phyloP scores from a whole-genome alignment of 345 rosid genomes.

The Adansonia digitata region DNA sequence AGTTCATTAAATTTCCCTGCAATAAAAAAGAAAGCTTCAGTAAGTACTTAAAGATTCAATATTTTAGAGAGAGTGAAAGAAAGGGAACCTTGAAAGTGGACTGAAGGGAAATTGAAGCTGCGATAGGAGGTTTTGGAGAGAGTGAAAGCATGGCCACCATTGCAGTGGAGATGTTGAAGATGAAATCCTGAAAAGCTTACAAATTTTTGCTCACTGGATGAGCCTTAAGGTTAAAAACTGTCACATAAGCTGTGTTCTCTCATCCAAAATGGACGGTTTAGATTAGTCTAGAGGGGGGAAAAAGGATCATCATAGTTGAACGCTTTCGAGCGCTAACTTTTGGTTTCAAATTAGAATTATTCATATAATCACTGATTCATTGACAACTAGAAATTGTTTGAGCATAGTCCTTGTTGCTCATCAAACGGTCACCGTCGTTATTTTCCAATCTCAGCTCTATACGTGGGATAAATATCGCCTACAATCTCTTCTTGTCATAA shows the following conservation, averaged over 20 bases:
- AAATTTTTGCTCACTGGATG: neutral
- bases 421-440: too few species aligned
- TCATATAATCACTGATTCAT: too few species aligned
- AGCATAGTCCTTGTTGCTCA: too few species aligned
- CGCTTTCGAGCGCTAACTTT: too few species aligned
- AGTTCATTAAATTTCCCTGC: conserved; percentile 36
- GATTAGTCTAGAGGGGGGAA: too few species aligned
- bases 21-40: neutral
- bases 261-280: neutral
- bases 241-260: neutral
- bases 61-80: neutral
- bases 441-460: too few species aligned
- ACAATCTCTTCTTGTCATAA: too few species aligned
- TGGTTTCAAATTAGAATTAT: too few species aligned
- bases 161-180: conserved; percentile 9
- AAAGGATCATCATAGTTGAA: too few species aligned
- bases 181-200: too few species aligned
- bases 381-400: too few species aligned
- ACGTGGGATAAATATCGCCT: too few species aligned
- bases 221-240: neutral
- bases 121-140: conserved; percentile 24
- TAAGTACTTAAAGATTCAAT: neutral
- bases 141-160: conserved; percentile 38
- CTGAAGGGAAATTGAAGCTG: conserved; percentile 14
- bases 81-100: conserved; percentile 27